Percentiles rank a stretch among this genome's conserved stretches.
Conservation (phyloP, 305 asterid genomes). For the Rubia balearica region DNA sequence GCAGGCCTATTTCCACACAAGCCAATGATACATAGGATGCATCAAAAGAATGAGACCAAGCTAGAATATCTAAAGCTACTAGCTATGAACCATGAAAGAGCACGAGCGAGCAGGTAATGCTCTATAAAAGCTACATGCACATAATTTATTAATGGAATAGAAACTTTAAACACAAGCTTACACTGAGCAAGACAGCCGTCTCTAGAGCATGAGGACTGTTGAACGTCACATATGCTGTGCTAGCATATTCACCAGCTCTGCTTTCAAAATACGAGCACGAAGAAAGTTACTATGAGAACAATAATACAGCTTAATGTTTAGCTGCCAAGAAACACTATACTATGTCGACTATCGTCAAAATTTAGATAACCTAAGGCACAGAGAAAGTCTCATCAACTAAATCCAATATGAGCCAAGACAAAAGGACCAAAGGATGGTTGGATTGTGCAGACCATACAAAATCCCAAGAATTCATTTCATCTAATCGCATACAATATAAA, state of each 20-base stretch:
- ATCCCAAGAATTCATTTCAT: neutral
- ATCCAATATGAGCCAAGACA: neutral
- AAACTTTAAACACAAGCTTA: slow-evolving; percentile 29
- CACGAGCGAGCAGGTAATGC: neutral
- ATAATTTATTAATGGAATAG: neutral
- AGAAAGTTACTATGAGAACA: slow-evolving; percentile 8
- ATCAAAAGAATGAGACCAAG: neutral
- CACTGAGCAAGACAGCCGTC: slow-evolving; percentile 91
- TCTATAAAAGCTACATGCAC: neutral
- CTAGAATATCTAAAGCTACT: neutral
- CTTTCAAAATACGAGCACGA: slow-evolving; percentile 25
- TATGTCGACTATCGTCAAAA: neutral
- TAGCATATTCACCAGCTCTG: slow-evolving; percentile 81
- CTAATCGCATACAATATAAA: neutral
- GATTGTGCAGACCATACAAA: neutral
- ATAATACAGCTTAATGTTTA: neutral
- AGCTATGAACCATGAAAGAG: neutral
- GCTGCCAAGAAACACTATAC: neutral
- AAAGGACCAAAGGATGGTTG: neutral
- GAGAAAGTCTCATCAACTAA: neutral
- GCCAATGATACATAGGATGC: neutral
- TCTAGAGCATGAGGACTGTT: slow-evolving; percentile 77
- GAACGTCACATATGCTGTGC: slow-evolving; percentile 88
- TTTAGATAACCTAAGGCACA: neutral
- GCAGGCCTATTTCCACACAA: neutral